Conservation (phyloP, 139 green algal species). For the Desmodesmus armatus region DNA sequence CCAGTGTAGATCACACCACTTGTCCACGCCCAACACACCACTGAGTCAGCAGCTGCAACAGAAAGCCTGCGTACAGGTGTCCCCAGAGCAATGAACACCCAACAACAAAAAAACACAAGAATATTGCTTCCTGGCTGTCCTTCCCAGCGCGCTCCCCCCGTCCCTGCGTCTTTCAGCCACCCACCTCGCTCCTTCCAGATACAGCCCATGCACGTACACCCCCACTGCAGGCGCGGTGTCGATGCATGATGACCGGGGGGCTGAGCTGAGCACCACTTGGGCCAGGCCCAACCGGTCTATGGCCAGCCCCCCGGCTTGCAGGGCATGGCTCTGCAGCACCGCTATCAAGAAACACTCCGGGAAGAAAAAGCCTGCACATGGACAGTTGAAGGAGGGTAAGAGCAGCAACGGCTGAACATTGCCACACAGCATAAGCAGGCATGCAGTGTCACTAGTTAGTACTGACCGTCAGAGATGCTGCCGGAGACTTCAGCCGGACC, state of each 20-base stretch:
- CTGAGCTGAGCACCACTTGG: constrained; percentile 60
- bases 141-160: not conserved
- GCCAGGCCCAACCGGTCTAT: constrained; percentile 81
- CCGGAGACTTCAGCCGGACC: not conserved
- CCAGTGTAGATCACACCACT: not conserved
- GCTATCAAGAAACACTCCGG: constrained; percentile 89
- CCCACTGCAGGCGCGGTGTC: constrained; percentile 55
- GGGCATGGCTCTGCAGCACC: constrained; percentile 81
- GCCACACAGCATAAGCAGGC: not conserved
- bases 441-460: not conserved
- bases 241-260: not conserved
- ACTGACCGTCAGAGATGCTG: not conserved
- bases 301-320: constrained; percentile 63
- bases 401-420: not conserved
- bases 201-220: constrained; percentile 83
- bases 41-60: not conserved
- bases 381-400: not conserved
- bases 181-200: constrained; percentile 80
- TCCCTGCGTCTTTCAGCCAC: not conserved
- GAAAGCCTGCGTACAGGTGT: not conserved
- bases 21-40: not conserved
- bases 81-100: not conserved
- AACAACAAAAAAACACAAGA: not conserved
- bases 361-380: constrained; percentile 83
- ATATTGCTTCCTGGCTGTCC: not conserved